A percentile compares a stretch with the other conserved stretches of the same genome.
phyloP scores from a whole-genome alignment of 306 rosid species.

The Cucumis cinereus region DNA sequence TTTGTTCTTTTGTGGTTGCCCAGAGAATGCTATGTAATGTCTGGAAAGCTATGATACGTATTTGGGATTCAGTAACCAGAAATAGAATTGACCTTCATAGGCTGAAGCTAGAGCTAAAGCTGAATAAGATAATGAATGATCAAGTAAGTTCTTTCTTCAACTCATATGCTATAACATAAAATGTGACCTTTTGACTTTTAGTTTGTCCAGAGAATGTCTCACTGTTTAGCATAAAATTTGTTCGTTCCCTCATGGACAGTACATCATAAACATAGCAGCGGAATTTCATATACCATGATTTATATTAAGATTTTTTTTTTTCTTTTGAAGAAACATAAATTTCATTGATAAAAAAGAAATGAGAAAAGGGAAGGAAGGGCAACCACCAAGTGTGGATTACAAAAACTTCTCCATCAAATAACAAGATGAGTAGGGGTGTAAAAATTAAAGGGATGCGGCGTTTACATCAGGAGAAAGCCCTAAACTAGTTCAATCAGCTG shows the following conservation, averaged over 20 bases:
- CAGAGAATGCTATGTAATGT: slow-evolving; percentile 68
- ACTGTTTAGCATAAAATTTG: not conserved
- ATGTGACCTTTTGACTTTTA: not conserved
- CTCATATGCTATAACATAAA: slow-evolving; percentile 7
- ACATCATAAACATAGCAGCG: not conserved
- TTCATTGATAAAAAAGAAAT: not conserved
- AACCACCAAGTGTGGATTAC: not conserved
- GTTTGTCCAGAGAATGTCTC: not conserved
- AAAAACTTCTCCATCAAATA: not conserved
- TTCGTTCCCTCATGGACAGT: not conserved
- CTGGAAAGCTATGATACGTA: slow-evolving; percentile 44
- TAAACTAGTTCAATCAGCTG: not conserved
- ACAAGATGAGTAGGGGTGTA: not conserved
- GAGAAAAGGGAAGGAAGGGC: not conserved
- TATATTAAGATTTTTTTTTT: not conserved
- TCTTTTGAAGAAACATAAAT: not conserved
- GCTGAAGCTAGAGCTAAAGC: slow-evolving; percentile 80
- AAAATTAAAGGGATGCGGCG: not conserved
- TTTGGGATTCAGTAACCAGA: slow-evolving; percentile 71
- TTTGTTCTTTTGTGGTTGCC: slow-evolving; percentile 3
- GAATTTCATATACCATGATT: not conserved
- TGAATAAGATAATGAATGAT: slow-evolving; percentile 49
- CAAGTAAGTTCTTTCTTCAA: slow-evolving; percentile 52
- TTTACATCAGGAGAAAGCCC: not conserved
- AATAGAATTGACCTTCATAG: slow-evolving; percentile 59